Percentiles rank a stretch among this genome's conserved stretches.
phyloP scores from a whole-genome alignment of 1,284 basidiomycete genomes.

The Ceratobasidium sp. region DNA sequence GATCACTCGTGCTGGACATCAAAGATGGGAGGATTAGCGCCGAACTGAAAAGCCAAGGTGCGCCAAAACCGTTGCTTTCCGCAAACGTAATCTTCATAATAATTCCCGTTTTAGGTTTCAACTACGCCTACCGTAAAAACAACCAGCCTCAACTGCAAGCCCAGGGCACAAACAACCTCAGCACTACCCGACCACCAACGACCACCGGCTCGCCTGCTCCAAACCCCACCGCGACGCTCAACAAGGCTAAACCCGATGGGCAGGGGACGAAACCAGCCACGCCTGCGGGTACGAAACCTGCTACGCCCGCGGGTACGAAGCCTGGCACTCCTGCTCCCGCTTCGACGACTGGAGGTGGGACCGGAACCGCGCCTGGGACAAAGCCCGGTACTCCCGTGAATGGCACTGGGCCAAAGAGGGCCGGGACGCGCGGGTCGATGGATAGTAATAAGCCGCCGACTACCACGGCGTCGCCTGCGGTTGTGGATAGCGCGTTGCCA shows the following conservation, averaged over 20 bases:
- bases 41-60: conserved; percentile 93
- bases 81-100: conserved; percentile 1
- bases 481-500: conserved; percentile 20
- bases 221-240: conserved; percentile 53
- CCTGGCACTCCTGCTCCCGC: conserved; percentile 44
- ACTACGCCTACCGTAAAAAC: conserved; percentile 84
- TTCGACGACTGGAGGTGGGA: too few relatives aligned
- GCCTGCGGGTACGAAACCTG: conserved; percentile 55
- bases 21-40: conserved; percentile 92
- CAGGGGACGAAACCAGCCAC: conserved; percentile 54
- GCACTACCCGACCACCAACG: conserved; percentile 49
- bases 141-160: conserved; percentile 23
- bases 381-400: conserved; percentile 49
- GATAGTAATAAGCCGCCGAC: conserved; percentile 47
- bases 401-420: conserved; percentile 39
- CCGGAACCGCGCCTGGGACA: conserved; percentile 34
- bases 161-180: conserved; percentile 4
- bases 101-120: conserved; percentile 77
- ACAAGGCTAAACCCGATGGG: conserved; percentile 56
- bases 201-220: conserved; percentile 61
- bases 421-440: conserved; percentile 44
- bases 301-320: conserved; percentile 33
- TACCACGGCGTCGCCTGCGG: conserved; percentile 33
- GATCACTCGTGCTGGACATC: conserved; percentile 88
- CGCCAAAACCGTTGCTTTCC: conserved; percentile 49